Evolutionary conservation across 352 stramenopile genomes (phyloP).

Genomic region (Saprolegnia diclina): DNA sequence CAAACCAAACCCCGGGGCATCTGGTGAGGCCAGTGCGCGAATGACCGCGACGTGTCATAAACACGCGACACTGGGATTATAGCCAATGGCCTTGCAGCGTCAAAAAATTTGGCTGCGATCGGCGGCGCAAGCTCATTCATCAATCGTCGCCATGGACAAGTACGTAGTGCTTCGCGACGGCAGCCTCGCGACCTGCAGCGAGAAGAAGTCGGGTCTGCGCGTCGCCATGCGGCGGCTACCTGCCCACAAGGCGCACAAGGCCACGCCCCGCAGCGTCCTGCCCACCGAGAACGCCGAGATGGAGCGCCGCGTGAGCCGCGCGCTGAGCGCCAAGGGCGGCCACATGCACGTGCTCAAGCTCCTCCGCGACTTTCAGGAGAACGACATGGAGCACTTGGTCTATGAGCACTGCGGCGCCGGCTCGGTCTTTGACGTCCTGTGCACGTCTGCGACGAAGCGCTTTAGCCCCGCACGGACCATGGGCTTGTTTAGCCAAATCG

Average conservation of each 20-base stretch:
- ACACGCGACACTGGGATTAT: background rate
- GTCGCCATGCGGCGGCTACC: background rate
- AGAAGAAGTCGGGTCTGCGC: background rate
- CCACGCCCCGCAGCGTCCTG: background rate
- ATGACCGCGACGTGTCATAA: background rate
- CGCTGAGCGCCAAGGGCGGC: background rate
- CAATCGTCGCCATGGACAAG: conserved; percentile 7
- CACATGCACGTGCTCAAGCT: conserved; percentile 17
- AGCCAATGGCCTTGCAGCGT: too few species aligned
- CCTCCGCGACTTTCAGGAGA: conserved; percentile 18
- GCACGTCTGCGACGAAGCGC: conserved; percentile 5
- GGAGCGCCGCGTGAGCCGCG: conserved; percentile 1
- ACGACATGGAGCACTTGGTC: conserved; percentile 24
- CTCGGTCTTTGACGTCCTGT: conserved; percentile 21
- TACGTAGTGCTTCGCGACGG: background rate
- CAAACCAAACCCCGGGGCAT: background rate
- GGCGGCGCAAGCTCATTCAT: background rate
- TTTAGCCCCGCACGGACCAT: background rate
- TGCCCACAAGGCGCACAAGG: background rate
- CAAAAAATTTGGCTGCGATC: background rate
- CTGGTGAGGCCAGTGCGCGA: background rate
- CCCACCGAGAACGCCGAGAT: conserved; percentile 13
- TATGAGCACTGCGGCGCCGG: conserved; percentile 8
- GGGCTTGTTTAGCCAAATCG: conserved; percentile 52
- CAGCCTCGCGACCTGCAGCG: background rate